phyloP scores from a whole-genome alignment of 345 rosid genomes.

The Murraya koenigii region DNA sequence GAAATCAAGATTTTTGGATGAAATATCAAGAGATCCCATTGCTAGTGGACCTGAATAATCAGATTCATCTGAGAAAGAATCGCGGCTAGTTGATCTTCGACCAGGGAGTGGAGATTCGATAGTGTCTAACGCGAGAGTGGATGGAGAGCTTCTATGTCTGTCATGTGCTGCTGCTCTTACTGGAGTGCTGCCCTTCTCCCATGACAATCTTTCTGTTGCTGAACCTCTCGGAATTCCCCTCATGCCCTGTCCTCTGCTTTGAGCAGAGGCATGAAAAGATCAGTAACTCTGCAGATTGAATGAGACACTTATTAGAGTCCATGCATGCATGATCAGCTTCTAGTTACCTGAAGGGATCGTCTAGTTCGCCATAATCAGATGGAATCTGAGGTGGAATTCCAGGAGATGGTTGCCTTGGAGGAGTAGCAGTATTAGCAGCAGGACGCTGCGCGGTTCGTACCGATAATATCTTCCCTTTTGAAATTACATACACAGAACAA shows the following conservation, averaged over 20 bases:
- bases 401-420: slow-evolving; percentile 45
- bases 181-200: slow-evolving; percentile 29
- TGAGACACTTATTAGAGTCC: neutral
- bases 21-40: slow-evolving; percentile 41
- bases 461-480: slow-evolving; percentile 69
- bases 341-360: slow-evolving; percentile 38
- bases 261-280: neutral
- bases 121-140: slow-evolving; percentile 37
- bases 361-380: slow-evolving; percentile 29
- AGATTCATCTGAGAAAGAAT: slow-evolving; percentile 30
- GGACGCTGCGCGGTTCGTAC: slow-evolving; percentile 49
- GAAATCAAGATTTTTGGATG: slow-evolving; percentile 31
- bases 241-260: slow-evolving; percentile 30
- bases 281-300: neutral
- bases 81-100: slow-evolving; percentile 30
- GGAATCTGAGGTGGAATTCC: slow-evolving; percentile 24
- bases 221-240: slow-evolving; percentile 30
- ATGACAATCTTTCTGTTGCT: slow-evolving; percentile 29
- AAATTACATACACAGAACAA: slow-evolving; percentile 70
- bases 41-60: slow-evolving; percentile 22
- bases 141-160: slow-evolving; percentile 27
- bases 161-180: slow-evolving; percentile 22
- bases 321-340: neutral
- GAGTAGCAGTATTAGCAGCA: slow-evolving; percentile 44
- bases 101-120: slow-evolving; percentile 23